phyloP scores from a whole-genome alignment of 768 basidiomycete species.

The Austroboletus eburneus region DNA sequence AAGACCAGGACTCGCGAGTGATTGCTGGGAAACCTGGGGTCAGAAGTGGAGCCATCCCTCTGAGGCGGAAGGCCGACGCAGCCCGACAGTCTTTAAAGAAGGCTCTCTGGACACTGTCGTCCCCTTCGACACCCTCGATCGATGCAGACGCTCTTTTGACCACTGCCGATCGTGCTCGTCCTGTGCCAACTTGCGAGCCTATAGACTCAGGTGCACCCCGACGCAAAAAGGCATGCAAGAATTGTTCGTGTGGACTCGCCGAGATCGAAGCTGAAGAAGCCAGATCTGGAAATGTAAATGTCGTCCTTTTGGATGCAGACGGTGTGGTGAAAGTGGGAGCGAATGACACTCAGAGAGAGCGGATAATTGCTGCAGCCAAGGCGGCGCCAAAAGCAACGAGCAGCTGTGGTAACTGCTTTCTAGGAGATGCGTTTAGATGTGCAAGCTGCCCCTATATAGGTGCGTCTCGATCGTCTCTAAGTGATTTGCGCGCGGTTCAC shows the following conservation, averaged over 20 bases:
- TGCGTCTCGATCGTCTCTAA: conserved; percentile 39
- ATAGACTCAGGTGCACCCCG: conserved; percentile 46
- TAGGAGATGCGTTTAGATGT: conserved; percentile 98
- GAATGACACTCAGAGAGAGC: conserved; percentile 56
- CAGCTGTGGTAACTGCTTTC: conserved; percentile 95
- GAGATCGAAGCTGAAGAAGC: conserved; percentile 88
- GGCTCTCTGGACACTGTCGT: conserved; percentile 79
- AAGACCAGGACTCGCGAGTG: conserved; percentile 39
- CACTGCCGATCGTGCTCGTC: conserved; percentile 74
- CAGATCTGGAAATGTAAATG: conserved; percentile 47
- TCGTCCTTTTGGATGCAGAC: conserved; percentile 63
- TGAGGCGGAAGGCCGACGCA: conserved; percentile 49
- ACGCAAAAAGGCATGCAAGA: conserved; percentile 91
- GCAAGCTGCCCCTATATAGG: conserved; percentile 94
- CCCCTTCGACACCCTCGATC: conserved; percentile 68
- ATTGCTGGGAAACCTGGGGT: conserved; percentile 67
- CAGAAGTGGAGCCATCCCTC: conserved; percentile 35
- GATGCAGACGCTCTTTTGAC: conserved; percentile 84
- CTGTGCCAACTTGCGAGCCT: conserved; percentile 75
- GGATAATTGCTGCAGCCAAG: conserved; percentile 60
- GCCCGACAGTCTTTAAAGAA: conserved; percentile 74
- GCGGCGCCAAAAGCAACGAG: conserved; percentile 86
- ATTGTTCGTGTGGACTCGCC: conserved; percentile 92
- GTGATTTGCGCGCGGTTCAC: conserved; percentile 8
- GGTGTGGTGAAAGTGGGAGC: conserved; percentile 58